Percentiles rank a stretch among this genome's conserved stretches.
These are phyloP conservation scores for Gastrodia elata DNA, from an alignment of 106 monocot genomes.

Conservation along the genomic window DNA sequence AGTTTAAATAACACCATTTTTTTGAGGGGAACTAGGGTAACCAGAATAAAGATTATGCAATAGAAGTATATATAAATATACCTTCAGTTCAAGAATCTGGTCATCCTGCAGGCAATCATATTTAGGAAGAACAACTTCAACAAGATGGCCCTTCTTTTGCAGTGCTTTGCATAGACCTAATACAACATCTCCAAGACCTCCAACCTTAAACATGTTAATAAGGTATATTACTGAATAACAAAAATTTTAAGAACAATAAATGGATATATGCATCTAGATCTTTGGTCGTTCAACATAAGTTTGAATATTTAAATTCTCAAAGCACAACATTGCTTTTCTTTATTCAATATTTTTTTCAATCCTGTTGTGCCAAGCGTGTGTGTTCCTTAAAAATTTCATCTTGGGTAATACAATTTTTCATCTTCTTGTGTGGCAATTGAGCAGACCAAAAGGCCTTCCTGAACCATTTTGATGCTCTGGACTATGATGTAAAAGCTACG, in stretches of 20 bases:
- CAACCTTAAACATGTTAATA: slow-evolving; percentile 44
- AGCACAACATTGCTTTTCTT: background rate
- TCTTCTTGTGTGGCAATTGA: no score
- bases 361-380: no score
- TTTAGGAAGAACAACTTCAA: slow-evolving; percentile 89
- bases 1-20: background rate
- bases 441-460: no score
- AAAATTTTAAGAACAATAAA: background rate
- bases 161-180: slow-evolving; percentile 84
- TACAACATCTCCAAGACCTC: slow-evolving; percentile 92
- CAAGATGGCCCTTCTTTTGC: slow-evolving; percentile 76
- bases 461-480: no score
- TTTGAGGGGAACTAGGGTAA: background rate
- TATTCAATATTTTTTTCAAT: no score
- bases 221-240: slow-evolving; percentile 2
- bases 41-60: background rate
- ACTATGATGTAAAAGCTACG: no score
- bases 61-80: slow-evolving; percentile 16
- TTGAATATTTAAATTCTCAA: background rate
- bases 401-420: no score
- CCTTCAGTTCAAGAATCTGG: slow-evolving; percentile 49
- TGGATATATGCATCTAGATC: background rate
- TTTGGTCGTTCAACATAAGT: background rate
- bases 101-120: slow-evolving; percentile 83
- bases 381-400: no score